phyloP scores from a whole-genome alignment of 768 basidiomycete genomes.

The Suillus fuscotomentosus region DNA sequence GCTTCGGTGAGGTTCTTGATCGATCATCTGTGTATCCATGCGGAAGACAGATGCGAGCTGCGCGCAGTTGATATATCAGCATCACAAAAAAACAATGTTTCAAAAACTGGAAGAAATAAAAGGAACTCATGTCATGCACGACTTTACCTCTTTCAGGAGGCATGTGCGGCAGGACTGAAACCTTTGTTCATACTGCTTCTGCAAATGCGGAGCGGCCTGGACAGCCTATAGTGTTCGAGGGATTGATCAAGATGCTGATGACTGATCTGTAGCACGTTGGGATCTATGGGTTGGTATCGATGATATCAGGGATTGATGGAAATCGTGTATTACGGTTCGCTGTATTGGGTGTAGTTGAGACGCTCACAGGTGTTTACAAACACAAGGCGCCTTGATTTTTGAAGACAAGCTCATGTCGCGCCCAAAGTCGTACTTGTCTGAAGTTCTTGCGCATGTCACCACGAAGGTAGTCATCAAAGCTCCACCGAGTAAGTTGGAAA shows the following conservation, averaged over 20 bases:
- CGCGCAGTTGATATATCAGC: slow-evolving; percentile 1
- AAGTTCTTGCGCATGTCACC: not conserved
- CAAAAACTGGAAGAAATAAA: not conserved
- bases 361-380: not conserved
- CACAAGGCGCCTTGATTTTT: not conserved
- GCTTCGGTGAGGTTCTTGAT: slow-evolving; percentile 86
- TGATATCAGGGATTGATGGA: not conserved
- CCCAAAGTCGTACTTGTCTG: not conserved
- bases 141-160: slow-evolving; percentile 78
- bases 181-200: not conserved
- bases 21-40: slow-evolving; percentile 83
- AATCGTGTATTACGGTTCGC: not conserved
- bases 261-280: not conserved
- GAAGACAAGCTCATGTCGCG: not conserved
- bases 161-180: slow-evolving; percentile 72
- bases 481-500: not conserved
- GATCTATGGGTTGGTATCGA: not conserved
- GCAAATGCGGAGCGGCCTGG: not conserved
- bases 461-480: not conserved
- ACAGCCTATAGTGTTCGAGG: not conserved
- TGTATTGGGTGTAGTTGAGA: not conserved
- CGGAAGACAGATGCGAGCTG: slow-evolving; percentile 79
- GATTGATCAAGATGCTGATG: not conserved
- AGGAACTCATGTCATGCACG: slow-evolving; percentile 69
- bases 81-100: not conserved